These are phyloP conservation scores for Globisporangium mamillatum DNA, from an alignment of 352 stramenopile genomes.

Conservation along the genomic window DNA sequence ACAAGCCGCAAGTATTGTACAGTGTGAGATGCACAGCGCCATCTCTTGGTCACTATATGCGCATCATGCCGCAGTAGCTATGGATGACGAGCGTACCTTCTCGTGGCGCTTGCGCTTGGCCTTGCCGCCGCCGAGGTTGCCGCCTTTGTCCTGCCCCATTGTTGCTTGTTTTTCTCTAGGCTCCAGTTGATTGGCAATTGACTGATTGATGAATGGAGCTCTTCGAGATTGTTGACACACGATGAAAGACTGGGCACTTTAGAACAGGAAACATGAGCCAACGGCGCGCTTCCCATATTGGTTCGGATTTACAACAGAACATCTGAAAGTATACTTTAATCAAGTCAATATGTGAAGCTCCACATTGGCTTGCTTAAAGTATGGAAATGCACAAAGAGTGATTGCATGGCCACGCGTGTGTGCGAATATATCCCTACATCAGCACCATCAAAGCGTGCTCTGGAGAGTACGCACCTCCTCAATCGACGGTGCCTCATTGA, in stretches of 20 bases:
- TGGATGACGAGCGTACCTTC: slow-evolving; percentile 5
- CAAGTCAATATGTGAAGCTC: background rate
- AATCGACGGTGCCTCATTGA: slow-evolving; percentile 9
- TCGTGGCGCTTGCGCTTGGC: slow-evolving; percentile 17
- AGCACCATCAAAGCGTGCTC: slow-evolving; percentile 9
- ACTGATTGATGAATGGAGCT: background rate
- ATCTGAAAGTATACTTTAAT: background rate
- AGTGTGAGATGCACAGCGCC: background rate
- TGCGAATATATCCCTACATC: background rate
- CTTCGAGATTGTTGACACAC: background rate
- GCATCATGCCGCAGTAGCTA: background rate
- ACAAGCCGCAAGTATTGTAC: background rate
- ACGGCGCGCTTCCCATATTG: background rate
- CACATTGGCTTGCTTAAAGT: background rate
- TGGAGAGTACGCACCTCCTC: slow-evolving; percentile 6
- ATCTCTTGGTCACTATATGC: background rate
- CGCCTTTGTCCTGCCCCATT: slow-evolving; percentile 19
- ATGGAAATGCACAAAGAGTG: background rate
- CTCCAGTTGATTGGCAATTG: background rate
- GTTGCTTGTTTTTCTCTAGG: slow-evolving; percentile 1
- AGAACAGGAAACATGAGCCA: background rate
- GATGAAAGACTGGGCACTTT: background rate
- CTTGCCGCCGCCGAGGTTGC: slow-evolving; percentile 17
- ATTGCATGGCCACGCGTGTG: background rate
- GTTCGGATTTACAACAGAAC: background rate